These are phyloP conservation scores for Sphagnum fallax DNA, from an alignment of 228 moss, liverwort and hornwort species.

Conservation along the genomic window DNA sequence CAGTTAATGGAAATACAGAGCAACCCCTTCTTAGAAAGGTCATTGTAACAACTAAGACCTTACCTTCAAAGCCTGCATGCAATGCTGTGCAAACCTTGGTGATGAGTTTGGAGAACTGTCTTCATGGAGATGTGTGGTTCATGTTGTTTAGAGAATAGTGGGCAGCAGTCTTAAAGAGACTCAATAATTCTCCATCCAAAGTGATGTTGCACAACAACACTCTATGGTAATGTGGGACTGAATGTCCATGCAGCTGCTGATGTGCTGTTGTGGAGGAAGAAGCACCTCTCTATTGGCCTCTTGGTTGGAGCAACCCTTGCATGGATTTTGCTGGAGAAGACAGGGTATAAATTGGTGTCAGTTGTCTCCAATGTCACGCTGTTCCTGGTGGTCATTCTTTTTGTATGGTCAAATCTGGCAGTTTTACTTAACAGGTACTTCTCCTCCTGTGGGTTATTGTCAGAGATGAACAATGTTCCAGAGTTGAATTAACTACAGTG, in stretches of 20 bases:
- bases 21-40: too few species aligned
- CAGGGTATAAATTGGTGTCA: constrained; percentile 73
- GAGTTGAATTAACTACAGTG: constrained; percentile 63
- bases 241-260: constrained; percentile 52
- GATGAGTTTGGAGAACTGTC: too few species aligned
- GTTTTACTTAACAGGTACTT: constrained; percentile 61
- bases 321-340: constrained; percentile 84
- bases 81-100: too few species aligned
- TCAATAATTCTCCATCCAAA: too few species aligned
- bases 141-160: too few species aligned
- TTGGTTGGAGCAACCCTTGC: constrained; percentile 45
- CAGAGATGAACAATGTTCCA: constrained; percentile 64
- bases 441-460: background rate
- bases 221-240: too few species aligned
- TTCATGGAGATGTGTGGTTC: too few species aligned
- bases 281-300: constrained; percentile 50
- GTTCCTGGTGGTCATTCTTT: constrained; percentile 75
- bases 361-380: constrained; percentile 77
- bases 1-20: too few species aligned
- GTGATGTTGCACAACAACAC: too few species aligned
- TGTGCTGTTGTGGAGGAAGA: constrained; percentile 69
- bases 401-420: constrained; percentile 89
- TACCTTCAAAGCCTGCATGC: too few species aligned
- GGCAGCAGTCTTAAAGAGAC: too few species aligned
- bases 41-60: too few species aligned